These are phyloP conservation scores for Lyophyllum decastes DNA, from an alignment of 768 basidiomycete species.

Conservation along the genomic window DNA sequence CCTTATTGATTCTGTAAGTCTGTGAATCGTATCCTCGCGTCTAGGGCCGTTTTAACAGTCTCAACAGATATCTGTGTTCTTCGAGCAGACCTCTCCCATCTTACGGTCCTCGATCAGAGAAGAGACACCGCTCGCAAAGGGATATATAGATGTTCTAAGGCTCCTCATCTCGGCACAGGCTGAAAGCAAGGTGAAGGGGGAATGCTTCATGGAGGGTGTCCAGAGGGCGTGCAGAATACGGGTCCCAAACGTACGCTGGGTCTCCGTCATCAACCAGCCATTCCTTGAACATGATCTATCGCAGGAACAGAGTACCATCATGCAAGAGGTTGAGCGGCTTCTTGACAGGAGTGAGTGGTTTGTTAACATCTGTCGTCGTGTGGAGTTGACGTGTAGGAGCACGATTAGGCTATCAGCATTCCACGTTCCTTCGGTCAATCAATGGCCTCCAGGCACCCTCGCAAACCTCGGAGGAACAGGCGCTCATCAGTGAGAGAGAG, in stretches of 20 bases:
- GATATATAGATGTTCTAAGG: constrained; percentile 25
- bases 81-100: constrained; percentile 20
- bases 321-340: constrained; percentile 3
- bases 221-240: constrained; percentile 3
- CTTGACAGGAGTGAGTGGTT: constrained; percentile 6
- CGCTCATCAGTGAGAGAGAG: constrained; percentile 9
- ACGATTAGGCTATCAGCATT: constrained; percentile 2
- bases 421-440: constrained; percentile 2
- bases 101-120: constrained; percentile 19
- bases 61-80: constrained; percentile 25
- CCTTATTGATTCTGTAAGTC: constrained; percentile 23
- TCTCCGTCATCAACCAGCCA: neutral
- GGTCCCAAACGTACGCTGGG: neutral
- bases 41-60: neutral
- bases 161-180: constrained; percentile 6
- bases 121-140: constrained; percentile 19
- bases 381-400: neutral
- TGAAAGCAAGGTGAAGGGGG: neutral
- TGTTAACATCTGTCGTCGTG: neutral
- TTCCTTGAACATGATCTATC: neutral
- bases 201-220: constrained; percentile 8
- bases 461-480: constrained; percentile 6
- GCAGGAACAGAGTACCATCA: constrained; percentile 1
- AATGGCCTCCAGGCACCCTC: neutral
- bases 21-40: neutral